These are phyloP conservation scores for Moricandia moricandioides DNA, from an alignment of 345 rosid species.

Conservation along the genomic window DNA sequence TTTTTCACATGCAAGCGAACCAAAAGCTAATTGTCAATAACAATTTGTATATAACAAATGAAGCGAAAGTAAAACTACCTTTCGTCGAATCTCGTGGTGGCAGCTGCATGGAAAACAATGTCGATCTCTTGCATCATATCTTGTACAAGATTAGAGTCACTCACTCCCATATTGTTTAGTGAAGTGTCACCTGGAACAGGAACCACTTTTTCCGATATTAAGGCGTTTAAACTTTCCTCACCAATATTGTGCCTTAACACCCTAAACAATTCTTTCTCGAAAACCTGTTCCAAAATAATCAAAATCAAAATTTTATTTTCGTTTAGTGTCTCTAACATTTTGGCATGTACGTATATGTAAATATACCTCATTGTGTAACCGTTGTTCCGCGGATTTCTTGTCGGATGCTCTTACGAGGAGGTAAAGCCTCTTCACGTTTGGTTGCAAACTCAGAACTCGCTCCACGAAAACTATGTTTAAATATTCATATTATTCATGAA, in stretches of 20 bases:
- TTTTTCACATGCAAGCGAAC: constrained; percentile 7
- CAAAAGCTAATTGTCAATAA: background rate
- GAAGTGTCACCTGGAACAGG: constrained; percentile 51
- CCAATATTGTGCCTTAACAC: constrained; percentile 46
- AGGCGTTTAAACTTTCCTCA: constrained; percentile 22
- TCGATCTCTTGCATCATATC: constrained; percentile 49
- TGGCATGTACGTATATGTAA: background rate
- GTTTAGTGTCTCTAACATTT: background rate
- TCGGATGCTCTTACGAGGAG: constrained; percentile 23
- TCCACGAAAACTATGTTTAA: constrained; percentile 17
- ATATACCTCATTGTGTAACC: constrained; percentile 20
- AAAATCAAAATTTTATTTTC: background rate
- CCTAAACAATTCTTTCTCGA: constrained; percentile 51
- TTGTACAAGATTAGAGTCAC: constrained; percentile 35
- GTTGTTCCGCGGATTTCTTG: constrained; percentile 12
- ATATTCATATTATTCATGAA: background rate
- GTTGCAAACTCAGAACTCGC: constrained; percentile 17
- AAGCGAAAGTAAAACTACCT: constrained; percentile 34
- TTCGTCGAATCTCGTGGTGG: constrained; percentile 68
- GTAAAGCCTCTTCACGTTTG: constrained; percentile 22
- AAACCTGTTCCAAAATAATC: constrained; percentile 32
- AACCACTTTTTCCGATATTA: constrained; percentile 47
- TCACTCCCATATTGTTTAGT: constrained; percentile 43
- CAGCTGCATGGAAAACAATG: constrained; percentile 56
- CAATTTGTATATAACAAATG: background rate